These are phyloP conservation scores for Lentinus polychrous DNA, from an alignment of 1,284 basidiomycete species.

Conservation along the genomic window DNA sequence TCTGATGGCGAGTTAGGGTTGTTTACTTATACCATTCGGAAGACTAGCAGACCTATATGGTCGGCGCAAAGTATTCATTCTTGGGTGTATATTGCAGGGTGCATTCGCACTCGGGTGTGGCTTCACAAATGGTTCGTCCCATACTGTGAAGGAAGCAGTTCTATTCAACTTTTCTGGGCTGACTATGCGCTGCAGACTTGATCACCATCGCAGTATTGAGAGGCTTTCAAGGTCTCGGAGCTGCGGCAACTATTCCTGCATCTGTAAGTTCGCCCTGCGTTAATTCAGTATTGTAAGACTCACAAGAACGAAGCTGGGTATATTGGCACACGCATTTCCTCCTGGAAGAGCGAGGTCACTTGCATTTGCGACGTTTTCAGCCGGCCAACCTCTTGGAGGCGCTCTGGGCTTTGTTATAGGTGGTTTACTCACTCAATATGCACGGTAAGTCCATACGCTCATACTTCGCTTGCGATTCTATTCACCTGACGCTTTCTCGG, in stretches of 20 bases:
- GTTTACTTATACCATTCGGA: conserved; percentile 51
- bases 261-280: conserved; percentile 36
- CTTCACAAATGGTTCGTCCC: conserved; percentile 35
- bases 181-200: conserved; percentile 30
- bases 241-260: conserved; percentile 63
- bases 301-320: conserved; percentile 51
- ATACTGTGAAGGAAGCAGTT: neutral
- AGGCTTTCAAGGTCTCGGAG: conserved; percentile 64
- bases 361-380: conserved; percentile 73
- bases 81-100: conserved; percentile 33
- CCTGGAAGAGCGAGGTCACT: conserved; percentile 57
- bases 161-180: neutral
- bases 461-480: neutral
- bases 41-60: conserved; percentile 57
- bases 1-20: conserved; percentile 33
- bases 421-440: conserved; percentile 64
- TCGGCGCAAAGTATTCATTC: conserved; percentile 43
- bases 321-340: conserved; percentile 71
- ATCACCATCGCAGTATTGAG: conserved; percentile 58
- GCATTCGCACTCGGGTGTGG: conserved; percentile 35
- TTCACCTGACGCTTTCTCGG: neutral
- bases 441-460: conserved; percentile 29
- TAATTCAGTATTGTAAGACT: conserved; percentile 2
- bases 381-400: conserved; percentile 76
- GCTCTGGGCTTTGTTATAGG: conserved; percentile 65